Evolutionary conservation across 768 basidiomycete species (phyloP).

Genomic region (Jaapia argillacea): DNA sequence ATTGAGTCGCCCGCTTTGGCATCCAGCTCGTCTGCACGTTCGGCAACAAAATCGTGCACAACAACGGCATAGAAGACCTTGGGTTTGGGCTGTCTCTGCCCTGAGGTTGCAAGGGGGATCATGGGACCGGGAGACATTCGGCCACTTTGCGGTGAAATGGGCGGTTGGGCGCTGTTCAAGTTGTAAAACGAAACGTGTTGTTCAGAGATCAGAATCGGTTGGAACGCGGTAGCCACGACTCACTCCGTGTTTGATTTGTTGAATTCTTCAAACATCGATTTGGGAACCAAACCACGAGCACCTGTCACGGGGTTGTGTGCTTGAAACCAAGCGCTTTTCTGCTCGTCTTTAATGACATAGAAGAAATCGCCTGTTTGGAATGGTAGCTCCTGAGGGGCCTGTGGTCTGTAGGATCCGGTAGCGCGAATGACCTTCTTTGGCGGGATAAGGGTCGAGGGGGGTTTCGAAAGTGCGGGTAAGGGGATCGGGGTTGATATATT

Average conservation of each 20-base stretch:
- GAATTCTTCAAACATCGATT: slow-evolving; percentile 84
- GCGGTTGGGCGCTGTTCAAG: neutral
- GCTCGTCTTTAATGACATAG: slow-evolving; percentile 78
- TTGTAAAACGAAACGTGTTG: neutral
- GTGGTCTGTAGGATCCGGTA: slow-evolving; percentile 49
- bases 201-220: neutral
- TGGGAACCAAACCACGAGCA: slow-evolving; percentile 85
- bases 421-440: slow-evolving; percentile 97
- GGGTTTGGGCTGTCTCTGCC: slow-evolving; percentile 25
- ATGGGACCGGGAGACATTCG: neutral
- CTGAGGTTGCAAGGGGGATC: slow-evolving; percentile 18
- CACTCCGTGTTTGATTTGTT: slow-evolving; percentile 59
- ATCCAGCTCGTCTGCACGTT: slow-evolving; percentile 92
- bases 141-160: neutral
- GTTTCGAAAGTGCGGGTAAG: slow-evolving; percentile 59
- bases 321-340: slow-evolving; percentile 70
- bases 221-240: slow-evolving; percentile 21
- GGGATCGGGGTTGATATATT: slow-evolving; percentile 66
- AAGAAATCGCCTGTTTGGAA: slow-evolving; percentile 97
- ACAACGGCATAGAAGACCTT: slow-evolving; percentile 92
- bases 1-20: slow-evolving; percentile 91
- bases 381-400: slow-evolving; percentile 75
- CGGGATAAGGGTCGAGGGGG: slow-evolving; percentile 59
- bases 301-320: slow-evolving; percentile 91
- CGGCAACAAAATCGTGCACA: slow-evolving; percentile 91